phyloP scores from a whole-genome alignment of 2,329 filamentous ascomycete species.

The Fusarium dimerum region DNA sequence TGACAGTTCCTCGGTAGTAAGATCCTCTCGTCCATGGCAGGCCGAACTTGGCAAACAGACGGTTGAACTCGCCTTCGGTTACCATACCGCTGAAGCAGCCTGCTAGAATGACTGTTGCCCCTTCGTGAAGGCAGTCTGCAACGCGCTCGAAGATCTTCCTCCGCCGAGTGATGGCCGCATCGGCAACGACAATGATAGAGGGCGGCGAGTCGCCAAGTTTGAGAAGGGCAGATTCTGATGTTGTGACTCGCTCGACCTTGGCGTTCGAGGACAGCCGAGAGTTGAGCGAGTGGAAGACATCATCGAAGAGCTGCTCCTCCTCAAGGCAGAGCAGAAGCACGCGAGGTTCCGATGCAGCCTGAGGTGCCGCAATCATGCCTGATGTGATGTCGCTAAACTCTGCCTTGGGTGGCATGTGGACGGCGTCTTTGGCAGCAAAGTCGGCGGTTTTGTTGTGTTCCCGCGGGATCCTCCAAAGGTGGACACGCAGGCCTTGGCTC shows the following conservation, averaged over 20 bases:
- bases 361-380: too few relatives aligned
- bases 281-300: not conserved
- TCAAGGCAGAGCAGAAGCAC: slow-evolving; percentile 8
- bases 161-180: slow-evolving; percentile 2
- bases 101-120: slow-evolving; percentile 8
- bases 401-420: too few relatives aligned
- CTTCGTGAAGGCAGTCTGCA: slow-evolving; percentile 5
- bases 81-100: slow-evolving; percentile 4
- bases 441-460: too few relatives aligned
- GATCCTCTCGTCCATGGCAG: slow-evolving; percentile 13
- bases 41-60: slow-evolving; percentile 10
- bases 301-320: not conserved
- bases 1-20: not conserved
- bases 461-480: slow-evolving; percentile 50
- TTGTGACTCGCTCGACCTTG: slow-evolving; percentile 3
- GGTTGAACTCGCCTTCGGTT: slow-evolving; percentile 1
- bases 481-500: slow-evolving; percentile 35
- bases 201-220: slow-evolving; percentile 2
- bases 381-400: too few relatives aligned
- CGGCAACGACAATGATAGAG: slow-evolving; percentile 7
- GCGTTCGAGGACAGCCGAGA: slow-evolving; percentile 1
- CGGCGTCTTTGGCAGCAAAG: too few relatives aligned
- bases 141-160: slow-evolving; percentile 4
- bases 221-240: slow-evolving; percentile 1
- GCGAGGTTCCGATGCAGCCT: not conserved